phyloP scores from a whole-genome alignment of 768 basidiomycete species.

The Suillus brevipes region DNA sequence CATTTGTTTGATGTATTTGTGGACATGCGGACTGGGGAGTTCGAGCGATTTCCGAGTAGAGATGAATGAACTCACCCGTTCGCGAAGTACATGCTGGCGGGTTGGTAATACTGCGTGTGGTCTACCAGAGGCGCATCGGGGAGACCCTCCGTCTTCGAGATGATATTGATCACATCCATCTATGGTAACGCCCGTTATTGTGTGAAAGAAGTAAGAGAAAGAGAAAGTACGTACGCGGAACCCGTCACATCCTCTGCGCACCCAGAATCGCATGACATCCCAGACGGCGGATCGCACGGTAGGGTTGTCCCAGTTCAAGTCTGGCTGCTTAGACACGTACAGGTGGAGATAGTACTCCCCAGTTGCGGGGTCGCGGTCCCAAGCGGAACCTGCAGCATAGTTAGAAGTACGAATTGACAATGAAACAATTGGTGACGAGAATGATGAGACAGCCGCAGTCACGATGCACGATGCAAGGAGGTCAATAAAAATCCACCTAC shows the following conservation, averaged over 20 bases:
- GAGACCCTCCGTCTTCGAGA: conserved; percentile 61
- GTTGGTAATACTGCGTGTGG: conserved; percentile 52
- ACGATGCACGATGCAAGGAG: not conserved
- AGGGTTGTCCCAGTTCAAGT: conserved; percentile 76
- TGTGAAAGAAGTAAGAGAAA: not conserved
- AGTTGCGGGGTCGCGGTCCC: conserved; percentile 66
- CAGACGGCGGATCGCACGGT: conserved; percentile 58
- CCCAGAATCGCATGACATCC: conserved; percentile 72
- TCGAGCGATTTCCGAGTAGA: conserved; percentile 3
- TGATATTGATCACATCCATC: conserved; percentile 74
- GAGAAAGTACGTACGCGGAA: conserved; percentile 54
- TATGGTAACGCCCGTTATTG: conserved; percentile 20
- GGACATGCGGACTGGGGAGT: conserved; percentile 53
- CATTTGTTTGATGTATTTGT: conserved; percentile 72
- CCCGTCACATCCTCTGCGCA: conserved; percentile 72
- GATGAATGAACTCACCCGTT: conserved; percentile 51
- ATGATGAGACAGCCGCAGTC: too few species aligned
- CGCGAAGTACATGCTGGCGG: conserved; percentile 51
- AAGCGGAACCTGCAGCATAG: conserved; percentile 53
- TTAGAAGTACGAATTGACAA: not conserved
- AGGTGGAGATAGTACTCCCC: conserved; percentile 75
- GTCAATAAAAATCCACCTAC: conserved; percentile 29
- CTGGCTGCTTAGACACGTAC: conserved; percentile 67
- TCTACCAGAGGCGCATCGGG: conserved; percentile 65
- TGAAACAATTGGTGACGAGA: not conserved